These are phyloP conservation scores for Wallacemonas rigidus DNA, from an alignment of 208 protist species.

Conservation along the genomic window DNA sequence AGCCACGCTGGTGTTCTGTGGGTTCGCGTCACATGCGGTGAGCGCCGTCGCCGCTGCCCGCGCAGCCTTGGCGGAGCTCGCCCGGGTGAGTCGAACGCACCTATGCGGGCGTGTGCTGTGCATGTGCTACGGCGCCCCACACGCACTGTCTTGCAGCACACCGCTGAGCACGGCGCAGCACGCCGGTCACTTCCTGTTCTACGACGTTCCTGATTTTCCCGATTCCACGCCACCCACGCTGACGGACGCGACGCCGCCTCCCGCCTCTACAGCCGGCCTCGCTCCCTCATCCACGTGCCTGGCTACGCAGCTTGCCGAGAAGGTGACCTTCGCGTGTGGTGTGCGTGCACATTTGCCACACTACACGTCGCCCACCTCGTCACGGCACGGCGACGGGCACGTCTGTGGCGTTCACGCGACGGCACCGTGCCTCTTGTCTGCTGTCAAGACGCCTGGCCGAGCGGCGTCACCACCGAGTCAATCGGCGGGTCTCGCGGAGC, in stretches of 20 bases:
- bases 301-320: constrained; percentile 1
- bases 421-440: neutral
- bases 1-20: constrained; percentile 57
- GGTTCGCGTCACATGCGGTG: constrained; percentile 43
- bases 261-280: no score
- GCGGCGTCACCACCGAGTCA: no score
- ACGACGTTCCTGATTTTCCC: constrained; percentile 14
- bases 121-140: constrained; percentile 55
- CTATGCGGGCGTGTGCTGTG: constrained; percentile 40
- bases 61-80: constrained; percentile 39
- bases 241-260: no score
- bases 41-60: constrained; percentile 39
- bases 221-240: no score
- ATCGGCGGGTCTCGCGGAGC: neutral
- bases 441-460: neutral
- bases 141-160: constrained; percentile 33
- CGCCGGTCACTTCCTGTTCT: constrained; percentile 53
- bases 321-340: neutral
- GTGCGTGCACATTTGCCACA: neutral
- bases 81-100: constrained; percentile 6
- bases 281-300: no score
- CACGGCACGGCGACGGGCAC: no score
- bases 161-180: constrained; percentile 36
- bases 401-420: neutral
- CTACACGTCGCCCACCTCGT: neutral